A percentile compares a stretch with the other conserved stretches of the same genome.
These are phyloP conservation scores for Opeltia flavorubescens DNA, from an alignment of 495 filamentous ascomycete genomes.

Conservation along the genomic window DNA sequence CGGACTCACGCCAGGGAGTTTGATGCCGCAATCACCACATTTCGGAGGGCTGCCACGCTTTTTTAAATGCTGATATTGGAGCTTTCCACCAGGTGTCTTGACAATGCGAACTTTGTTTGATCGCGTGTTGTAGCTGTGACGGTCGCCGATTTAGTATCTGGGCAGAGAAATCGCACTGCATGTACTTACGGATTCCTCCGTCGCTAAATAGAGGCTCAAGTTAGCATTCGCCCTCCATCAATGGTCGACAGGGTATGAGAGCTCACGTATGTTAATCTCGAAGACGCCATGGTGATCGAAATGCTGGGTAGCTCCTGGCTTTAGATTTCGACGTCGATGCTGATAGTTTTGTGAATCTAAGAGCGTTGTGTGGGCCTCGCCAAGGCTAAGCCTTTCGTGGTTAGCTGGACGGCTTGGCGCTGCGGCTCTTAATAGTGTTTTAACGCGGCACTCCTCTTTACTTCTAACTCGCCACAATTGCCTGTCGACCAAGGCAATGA, in stretches of 20 bases:
- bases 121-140: constrained; percentile 79
- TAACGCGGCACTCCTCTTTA: background rate
- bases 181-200: constrained; percentile 86
- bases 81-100: constrained; percentile 89
- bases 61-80: constrained; percentile 95
- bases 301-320: background rate
- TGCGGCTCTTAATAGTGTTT: too few relatives aligned
- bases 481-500: background rate
- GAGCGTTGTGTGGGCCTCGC: background rate
- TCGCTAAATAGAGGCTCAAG: constrained; percentile 35
- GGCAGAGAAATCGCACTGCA: background rate
- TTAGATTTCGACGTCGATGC: constrained; percentile 22
- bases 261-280: constrained; percentile 64
- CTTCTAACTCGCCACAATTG: background rate
- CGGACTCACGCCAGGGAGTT: constrained; percentile 79
- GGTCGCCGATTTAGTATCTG: background rate
- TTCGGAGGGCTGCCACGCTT: constrained; percentile 93
- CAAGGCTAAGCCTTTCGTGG: background rate
- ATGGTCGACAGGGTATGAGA: constrained; percentile 10
- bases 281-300: constrained; percentile 50
- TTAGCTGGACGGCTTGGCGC: background rate
- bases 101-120: constrained; percentile 93
- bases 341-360: constrained; percentile 24
- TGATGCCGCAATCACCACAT: constrained; percentile 96
- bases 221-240: constrained; percentile 15